phyloP scores from a whole-genome alignment of 2,329 filamentous ascomycete genomes.

The Thermothelomyces thermophilus region DNA sequence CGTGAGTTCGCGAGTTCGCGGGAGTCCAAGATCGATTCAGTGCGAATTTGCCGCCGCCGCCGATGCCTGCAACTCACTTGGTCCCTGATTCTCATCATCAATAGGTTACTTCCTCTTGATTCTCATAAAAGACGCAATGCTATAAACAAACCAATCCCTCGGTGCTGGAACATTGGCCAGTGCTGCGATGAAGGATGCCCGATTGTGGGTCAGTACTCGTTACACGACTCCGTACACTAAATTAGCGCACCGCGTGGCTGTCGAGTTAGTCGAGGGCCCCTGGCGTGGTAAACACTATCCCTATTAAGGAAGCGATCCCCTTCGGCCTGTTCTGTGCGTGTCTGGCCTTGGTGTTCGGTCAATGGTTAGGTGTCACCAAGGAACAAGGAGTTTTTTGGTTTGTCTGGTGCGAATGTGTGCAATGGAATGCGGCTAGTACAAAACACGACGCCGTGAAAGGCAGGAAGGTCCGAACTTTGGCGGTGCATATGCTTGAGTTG shows the following conservation, averaged over 20 bases:
- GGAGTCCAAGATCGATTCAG: no score
- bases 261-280: not conserved
- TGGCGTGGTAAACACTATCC: conserved; percentile 5
- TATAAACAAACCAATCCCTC: not conserved
- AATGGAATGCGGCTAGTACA: not conserved
- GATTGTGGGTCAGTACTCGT: no score
- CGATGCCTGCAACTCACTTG: not conserved
- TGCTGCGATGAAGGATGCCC: not conserved
- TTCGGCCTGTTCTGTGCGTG: not conserved
- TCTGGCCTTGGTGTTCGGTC: not conserved
- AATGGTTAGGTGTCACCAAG: not conserved
- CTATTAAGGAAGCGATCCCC: not conserved
- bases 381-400: conserved; percentile 1
- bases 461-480: not conserved
- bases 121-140: no score
- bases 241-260: not conserved
- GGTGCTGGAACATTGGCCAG: not conserved
- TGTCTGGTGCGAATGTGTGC: not conserved
- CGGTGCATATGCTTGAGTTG: not conserved
- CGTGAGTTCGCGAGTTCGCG: no score
- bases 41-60: no score
- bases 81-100: no score
- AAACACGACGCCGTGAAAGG: not conserved
- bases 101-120: no score
- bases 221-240: no score